These are phyloP conservation scores for Wickerhamomyces rabaulensis DNA, from an alignment of 805 yeast genomes.

Conservation along the genomic window DNA sequence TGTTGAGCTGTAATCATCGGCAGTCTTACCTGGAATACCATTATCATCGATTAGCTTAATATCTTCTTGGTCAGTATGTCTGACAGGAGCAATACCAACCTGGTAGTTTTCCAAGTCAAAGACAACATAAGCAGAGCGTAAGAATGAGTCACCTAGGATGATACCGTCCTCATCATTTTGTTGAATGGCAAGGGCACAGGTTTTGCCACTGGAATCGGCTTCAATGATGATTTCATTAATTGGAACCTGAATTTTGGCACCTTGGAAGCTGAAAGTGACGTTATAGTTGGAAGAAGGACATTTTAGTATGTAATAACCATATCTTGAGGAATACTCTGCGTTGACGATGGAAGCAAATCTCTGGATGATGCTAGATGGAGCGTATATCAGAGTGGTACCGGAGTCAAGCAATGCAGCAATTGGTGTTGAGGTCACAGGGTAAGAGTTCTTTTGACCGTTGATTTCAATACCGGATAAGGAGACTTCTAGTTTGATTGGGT, in stretches of 20 bases:
- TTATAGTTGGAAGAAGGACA: constrained; percentile 30
- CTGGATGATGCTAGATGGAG: constrained; percentile 33
- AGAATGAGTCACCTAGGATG: constrained; percentile 48
- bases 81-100: constrained; percentile 41
- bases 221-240: constrained; percentile 28
- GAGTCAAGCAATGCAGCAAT: constrained; percentile 44
- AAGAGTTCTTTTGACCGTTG: constrained; percentile 37
- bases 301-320: constrained; percentile 41
- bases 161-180: constrained; percentile 30
- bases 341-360: constrained; percentile 33
- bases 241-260: constrained; percentile 47
- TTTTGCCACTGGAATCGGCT: constrained; percentile 12
- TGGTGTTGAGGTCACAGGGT: constrained; percentile 70
- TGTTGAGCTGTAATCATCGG: no score
- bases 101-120: constrained; percentile 44
- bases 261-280: constrained; percentile 44
- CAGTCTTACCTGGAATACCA: no score
- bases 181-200: constrained; percentile 43
- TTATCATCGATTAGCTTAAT: constrained; percentile 27
- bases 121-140: constrained; percentile 48
- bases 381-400: constrained; percentile 38
- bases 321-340: constrained; percentile 29
- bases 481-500: constrained; percentile 44
- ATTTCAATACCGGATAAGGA: constrained; percentile 44
- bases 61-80: constrained; percentile 30